Evolutionary conservation across 352 stramenopile genomes (phyloP).

Genomic region (Phytophthora capsici): DNA sequence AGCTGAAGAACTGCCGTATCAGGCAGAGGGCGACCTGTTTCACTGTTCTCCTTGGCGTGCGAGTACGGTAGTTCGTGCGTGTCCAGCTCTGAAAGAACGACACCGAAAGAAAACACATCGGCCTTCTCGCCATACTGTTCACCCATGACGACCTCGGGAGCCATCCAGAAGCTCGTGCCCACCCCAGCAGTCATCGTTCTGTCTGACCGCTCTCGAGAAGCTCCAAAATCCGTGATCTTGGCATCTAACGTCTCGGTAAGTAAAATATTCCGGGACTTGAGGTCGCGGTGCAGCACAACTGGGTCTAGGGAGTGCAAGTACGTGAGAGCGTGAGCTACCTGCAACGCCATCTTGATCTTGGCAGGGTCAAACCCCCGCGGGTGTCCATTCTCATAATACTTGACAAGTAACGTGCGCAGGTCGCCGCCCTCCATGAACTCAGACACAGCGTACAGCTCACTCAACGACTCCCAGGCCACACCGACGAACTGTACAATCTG

Average conservation of each 20-base stretch:
- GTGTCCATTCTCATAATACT: slow-evolving; percentile 17
- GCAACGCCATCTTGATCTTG: slow-evolving; percentile 51
- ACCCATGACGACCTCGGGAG: slow-evolving; percentile 43
- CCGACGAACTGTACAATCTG: slow-evolving; percentile 36
- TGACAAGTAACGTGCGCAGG: slow-evolving; percentile 39
- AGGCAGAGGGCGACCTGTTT: slow-evolving; percentile 30
- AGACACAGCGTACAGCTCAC: slow-evolving; percentile 45
- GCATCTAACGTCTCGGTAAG: slow-evolving; percentile 40
- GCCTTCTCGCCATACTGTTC: slow-evolving; percentile 39
- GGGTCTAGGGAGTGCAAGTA: slow-evolving; percentile 56
- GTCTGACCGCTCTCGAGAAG: slow-evolving; percentile 21
- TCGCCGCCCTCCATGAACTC: slow-evolving; percentile 61
- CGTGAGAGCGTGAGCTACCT: slow-evolving; percentile 50
- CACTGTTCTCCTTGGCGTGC: slow-evolving; percentile 36
- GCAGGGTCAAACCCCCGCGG: slow-evolving; percentile 29
- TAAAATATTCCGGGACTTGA: slow-evolving; percentile 79
- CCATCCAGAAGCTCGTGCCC: slow-evolving; percentile 49
- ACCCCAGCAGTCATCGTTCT: slow-evolving; percentile 46
- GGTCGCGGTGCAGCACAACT: slow-evolving; percentile 47
- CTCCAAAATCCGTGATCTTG: slow-evolving; percentile 58
- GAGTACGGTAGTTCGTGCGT: slow-evolving; percentile 44
- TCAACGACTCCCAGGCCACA: slow-evolving; percentile 56
- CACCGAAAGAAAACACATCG: slow-evolving; percentile 42
- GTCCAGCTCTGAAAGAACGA: slow-evolving; percentile 49
- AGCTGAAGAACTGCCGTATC: slow-evolving; percentile 57